Base-by-base conservation (phyloP, 805 yeast species). In the Suhomyces vadensis region DNA sequence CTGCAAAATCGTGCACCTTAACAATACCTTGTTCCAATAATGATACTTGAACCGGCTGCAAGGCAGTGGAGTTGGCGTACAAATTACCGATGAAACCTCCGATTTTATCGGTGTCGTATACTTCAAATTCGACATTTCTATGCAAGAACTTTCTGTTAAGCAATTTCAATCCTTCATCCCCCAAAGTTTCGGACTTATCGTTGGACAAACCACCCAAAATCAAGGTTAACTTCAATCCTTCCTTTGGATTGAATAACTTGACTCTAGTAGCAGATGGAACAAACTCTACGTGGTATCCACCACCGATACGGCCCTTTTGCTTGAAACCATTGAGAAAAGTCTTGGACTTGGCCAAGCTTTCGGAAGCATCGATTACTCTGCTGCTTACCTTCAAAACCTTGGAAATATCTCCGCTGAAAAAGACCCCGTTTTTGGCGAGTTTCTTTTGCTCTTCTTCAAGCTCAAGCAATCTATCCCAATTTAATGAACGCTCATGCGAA, bases 31-130 rank as follows among this genome's bases (percentile, higher is more conserved):
- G 75, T 23, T 72, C 71, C 46, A 85, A 68, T 42, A 88, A 69
- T 16, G 68, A 62, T 10, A 74, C 67, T 54, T 85, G 91, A 49
- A 81, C 72, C 17, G 88, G 90, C 16, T 50, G 47, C 24, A 60
- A 53, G 23, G 71, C 68, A 36, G 70, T 71, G 2, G 79, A 74
- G 10, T 75, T 77, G 8, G 79, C 56, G 57, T 68, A 85, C 41
- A 87, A 55, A 55, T 82, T 79, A 37, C 95, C 94, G 56, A 87
- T 79, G 57, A 89, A 89, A 0, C 86, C 87, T 46, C 96, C 96
- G 44, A 83, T 72, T 57, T 82, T 85, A 60, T 89, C 96, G 41
- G 78, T 77, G 45, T 78, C 83, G 51, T 78, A 78, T 16, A 88
- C 76, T 42, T 83, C 84, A 50, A 88, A 68, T 50, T 78, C 81